Base-by-base conservation (phyloP, 768 basidiomycete genomes). In the Tremella mesenterica region DNA sequence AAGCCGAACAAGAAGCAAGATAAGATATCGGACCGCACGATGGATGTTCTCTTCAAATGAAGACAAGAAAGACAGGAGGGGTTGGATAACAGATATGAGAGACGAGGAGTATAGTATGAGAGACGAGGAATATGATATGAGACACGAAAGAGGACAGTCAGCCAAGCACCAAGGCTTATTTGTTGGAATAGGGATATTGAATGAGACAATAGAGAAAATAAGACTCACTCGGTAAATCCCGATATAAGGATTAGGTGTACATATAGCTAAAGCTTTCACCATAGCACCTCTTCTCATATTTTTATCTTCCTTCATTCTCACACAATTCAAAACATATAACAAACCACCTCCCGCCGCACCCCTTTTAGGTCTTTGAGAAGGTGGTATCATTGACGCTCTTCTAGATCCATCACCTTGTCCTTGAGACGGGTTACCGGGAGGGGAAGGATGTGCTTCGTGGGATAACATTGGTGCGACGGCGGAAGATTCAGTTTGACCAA, bases 211-310 rank as follows among this genome's bases (percentile, higher is more conserved):
- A n/a, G n/a, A 12, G 33, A 18, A 36, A 36, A 12, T 36, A 12
- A 16, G 29, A 25, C 77, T 57, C 52, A 85, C 90, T 80, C 93
- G 91, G 80, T 90, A 95, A 61, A 95, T 87, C 64, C 95, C 89
- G 54, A 96, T 90, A 71, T 86, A 95, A 0, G 92, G 89, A 74
- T 91, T 85, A 29, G 85, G 82, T 1, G 89, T 92, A 69, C 87
- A 91, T 57, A 96, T 86, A 21, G 92, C 92, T 75, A 96, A 80
- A 1, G 92, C 91, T 74, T 95, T 88, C 54, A 95, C 90, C 56
- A 86, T 81, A 0, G 92, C 92, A 49, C 92, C 92, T 76, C 92
- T 92, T 67, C 86, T 79, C 65, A 84, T 79, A 0, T 80, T 80
- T 74, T 86, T 86, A 69, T 93, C 90, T 69, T 88, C 83, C 75